Evolutionary conservation across 2,329 filamentous ascomycete genomes (phyloP), one percentile per base, ranked within the genome.

Genomic region (Penicillium sp.): DNA sequence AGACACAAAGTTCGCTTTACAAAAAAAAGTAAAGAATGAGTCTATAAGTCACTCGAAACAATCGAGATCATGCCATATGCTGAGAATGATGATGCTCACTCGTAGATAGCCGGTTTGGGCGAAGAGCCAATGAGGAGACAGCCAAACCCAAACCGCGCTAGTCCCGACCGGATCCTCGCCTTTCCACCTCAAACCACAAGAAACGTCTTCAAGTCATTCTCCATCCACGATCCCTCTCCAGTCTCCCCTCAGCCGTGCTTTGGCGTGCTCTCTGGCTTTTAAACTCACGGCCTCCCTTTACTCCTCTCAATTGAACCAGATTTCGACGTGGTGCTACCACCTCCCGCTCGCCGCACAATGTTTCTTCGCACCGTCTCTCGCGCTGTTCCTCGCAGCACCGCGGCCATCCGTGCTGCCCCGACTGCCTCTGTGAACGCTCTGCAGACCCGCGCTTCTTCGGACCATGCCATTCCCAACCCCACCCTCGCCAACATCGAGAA

Each of bases 401-500:
- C 68, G 61, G 64, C 72, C 65, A 63, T 69, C 63, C 72, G 70
- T 55, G 66, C 70, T 60, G 56, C 67, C 66, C 67, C 73, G 66
- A 64, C 72, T 67, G 62, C 67, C 65, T 69, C 72, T 68, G 57
- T 75, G 67, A 64, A 73, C 57, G 60, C 70, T 64, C 78, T 82
- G 72, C 78, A 81, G 71, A 75, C 74, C 60, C 80, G 82, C 62
- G 67, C 72, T 71, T 79, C 84, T 69, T 85, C 88, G 68, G 89
- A 89, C 67, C 91, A 96, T 77, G 92, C 93, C 74, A 95, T 99
- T 79, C 95, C 92, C 72, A 97, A 97, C 82, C 94, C 95, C 67
- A 97, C 91, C 56, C 85, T 99, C 71, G 90, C 91, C 78, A 91
- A 96, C 80, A 97, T 99, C 73, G 94, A 99, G 87, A 97, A 96